phyloP scores from a whole-genome alignment of 306 rosid genomes.

The Cyamopsis tetragonoloba region DNA sequence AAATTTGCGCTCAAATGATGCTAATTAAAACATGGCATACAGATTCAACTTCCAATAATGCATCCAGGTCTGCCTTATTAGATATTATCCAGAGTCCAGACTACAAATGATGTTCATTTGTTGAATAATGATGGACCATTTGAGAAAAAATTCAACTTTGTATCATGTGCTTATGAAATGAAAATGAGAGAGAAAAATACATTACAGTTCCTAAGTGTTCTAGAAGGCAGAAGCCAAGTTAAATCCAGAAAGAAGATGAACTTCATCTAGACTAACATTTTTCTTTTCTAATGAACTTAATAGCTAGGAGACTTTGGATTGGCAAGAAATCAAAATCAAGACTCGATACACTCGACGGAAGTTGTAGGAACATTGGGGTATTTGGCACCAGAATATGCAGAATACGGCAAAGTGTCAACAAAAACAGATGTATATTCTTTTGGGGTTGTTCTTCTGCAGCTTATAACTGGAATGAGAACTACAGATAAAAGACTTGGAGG shows the following conservation, averaged over 20 bases:
- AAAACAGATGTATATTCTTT: constrained; percentile 87
- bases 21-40: background rate
- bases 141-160: background rate
- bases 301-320: constrained; percentile 92
- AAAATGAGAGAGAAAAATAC: background rate
- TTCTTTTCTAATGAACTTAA: constrained; percentile 4
- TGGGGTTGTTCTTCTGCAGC: constrained; percentile 78
- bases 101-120: background rate
- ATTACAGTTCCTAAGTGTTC: background rate
- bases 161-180: background rate
- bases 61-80: background rate
- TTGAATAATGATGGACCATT: background rate
- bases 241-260: background rate
- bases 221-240: background rate
- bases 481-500: constrained; percentile 72
- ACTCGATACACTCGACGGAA: constrained; percentile 49
- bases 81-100: background rate
- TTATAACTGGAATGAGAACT: constrained; percentile 71
- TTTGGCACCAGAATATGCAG: constrained; percentile 92
- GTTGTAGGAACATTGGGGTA: constrained; percentile 86
- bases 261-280: constrained; percentile 22
- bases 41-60: background rate
- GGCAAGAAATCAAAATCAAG: constrained; percentile 57
- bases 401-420: constrained; percentile 73
- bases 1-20: background rate